Base-by-base conservation (phyloP, 1,284 basidiomycete species). In the Mycena citricolor region DNA sequence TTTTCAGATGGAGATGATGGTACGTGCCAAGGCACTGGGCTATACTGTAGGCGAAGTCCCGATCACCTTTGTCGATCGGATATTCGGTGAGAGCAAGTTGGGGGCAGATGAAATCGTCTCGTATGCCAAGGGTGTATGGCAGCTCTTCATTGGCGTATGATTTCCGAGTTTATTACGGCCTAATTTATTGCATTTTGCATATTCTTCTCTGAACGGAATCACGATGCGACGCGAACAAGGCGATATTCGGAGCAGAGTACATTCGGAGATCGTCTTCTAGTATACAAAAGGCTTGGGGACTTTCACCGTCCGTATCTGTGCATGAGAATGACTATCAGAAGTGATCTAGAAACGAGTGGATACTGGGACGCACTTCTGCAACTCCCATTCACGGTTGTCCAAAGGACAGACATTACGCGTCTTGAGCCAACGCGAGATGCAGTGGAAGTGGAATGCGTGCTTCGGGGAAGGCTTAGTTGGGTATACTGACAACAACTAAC, bases 401-500 rank as follows among this genome's bases (percentile, higher is more conserved):
- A 99, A 72, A 3, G 95, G 97, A 66, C 97, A 99, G 33, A 99
- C 97, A 68, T 98, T 97, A 56, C 97, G 82, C 14, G 97, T 98
- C 78, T 99, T 99, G 56, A 99, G 79, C 97, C 97, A 99, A 40
- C 97, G 85, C 16, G 94, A 97, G 64, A 99, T 99, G 69, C 95
- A 99, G 68, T 99, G 95, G 72, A 99, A 99, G 71, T 99, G 95
- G 79, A 99, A 99, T 4, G 95, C 95, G 64, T 99, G 95, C 94
- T 98, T 20, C 11, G 38, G 8, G 35, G 8, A 19, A n/a, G 14
- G 30, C 44, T 49, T 21, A 50, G 38, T 32, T 12, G 2, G 16
- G 12, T 25, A 10, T 20, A 24, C 5, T 11, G 19, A 20, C 14
- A 13, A 14, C 14, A 26, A 8, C 21, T 28, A 17, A 38, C 25